Conservation (phyloP, 192 early-diverging fungal genomes). For the Cetraspora pellucida region DNA sequence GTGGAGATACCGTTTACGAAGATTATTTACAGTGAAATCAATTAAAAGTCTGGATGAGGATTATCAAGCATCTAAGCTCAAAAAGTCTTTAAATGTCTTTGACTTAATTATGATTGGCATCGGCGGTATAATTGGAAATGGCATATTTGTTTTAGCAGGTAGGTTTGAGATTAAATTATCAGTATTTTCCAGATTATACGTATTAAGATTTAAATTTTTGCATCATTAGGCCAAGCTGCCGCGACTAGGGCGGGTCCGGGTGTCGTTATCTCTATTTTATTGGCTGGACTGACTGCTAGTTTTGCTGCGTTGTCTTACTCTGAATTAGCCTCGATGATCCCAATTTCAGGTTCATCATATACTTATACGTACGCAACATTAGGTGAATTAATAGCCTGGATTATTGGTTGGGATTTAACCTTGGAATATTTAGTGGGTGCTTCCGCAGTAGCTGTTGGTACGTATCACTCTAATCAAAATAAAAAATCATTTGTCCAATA, state of each 20-base stretch:
- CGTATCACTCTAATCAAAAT: not conserved
- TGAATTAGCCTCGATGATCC: constrained; percentile 86
- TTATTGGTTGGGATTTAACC: constrained; percentile 89
- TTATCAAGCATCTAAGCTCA: constrained; percentile 50
- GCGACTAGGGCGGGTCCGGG: constrained; percentile 79
- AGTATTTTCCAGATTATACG: not conserved
- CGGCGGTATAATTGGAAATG: constrained; percentile 79
- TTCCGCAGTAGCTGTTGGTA: constrained; percentile 69
- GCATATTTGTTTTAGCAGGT: constrained; percentile 80
- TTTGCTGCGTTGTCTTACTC: constrained; percentile 84
- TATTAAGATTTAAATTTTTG: not conserved
- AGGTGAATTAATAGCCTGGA: constrained; percentile 88
- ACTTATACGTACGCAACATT: constrained; percentile 84
- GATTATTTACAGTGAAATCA: constrained; percentile 28
- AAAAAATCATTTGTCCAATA: not conserved
- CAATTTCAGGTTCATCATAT: constrained; percentile 86
- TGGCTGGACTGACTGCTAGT: constrained; percentile 73
- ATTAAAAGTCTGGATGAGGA: constrained; percentile 43
- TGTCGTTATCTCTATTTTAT: constrained; percentile 77
- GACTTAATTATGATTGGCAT: constrained; percentile 71
- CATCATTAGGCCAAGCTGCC: constrained; percentile 64
- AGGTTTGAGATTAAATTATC: not conserved
- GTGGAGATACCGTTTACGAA: constrained; percentile 27
- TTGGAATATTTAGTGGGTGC: constrained; percentile 87
- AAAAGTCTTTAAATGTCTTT: constrained; percentile 53